These are phyloP conservation scores for Cystobasidium onofrii DNA, from an alignment of 768 basidiomycete genomes.

Conservation along the genomic window DNA sequence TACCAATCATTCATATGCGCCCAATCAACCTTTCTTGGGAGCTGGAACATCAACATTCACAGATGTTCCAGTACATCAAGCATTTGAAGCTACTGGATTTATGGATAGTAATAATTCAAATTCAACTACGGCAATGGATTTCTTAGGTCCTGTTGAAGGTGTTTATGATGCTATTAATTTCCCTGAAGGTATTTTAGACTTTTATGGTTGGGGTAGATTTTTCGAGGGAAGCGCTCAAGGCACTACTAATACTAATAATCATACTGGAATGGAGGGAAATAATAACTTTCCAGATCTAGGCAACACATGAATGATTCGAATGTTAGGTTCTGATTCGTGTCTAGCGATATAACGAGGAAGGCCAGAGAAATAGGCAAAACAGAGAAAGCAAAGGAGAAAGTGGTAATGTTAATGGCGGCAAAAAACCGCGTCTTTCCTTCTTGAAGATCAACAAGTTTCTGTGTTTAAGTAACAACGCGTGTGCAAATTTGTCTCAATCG, in stretches of 20 bases:
- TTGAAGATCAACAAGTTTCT: no score
- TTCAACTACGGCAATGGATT: slow-evolving; percentile 19
- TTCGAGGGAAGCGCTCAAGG: not conserved
- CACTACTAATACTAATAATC: not conserved
- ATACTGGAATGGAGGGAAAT: not conserved
- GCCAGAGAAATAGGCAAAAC: no score
- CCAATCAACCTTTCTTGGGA: not conserved
- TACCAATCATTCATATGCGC: not conserved
- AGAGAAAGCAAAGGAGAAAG: no score
- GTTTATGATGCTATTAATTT: slow-evolving; percentile 31
- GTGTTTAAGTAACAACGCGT: no score
- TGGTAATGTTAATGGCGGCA: no score
- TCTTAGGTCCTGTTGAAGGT: slow-evolving; percentile 19
- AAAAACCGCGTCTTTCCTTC: no score
- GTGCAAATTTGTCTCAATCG: no score
- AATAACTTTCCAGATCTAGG: not conserved
- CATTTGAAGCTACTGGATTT: slow-evolving; percentile 21
- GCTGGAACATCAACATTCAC: not conserved
- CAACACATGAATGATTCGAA: no score
- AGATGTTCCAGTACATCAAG: slow-evolving; percentile 17
- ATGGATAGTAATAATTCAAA: slow-evolving; percentile 11
- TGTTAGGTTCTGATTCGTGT: no score
- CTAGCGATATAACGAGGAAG: no score
- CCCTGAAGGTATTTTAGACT: slow-evolving; percentile 27
- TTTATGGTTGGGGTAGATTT: slow-evolving; percentile 9